Evolutionary conservation across 371 early-diverging fungal species (phyloP).

Genomic region (Mucor sp.): DNA sequence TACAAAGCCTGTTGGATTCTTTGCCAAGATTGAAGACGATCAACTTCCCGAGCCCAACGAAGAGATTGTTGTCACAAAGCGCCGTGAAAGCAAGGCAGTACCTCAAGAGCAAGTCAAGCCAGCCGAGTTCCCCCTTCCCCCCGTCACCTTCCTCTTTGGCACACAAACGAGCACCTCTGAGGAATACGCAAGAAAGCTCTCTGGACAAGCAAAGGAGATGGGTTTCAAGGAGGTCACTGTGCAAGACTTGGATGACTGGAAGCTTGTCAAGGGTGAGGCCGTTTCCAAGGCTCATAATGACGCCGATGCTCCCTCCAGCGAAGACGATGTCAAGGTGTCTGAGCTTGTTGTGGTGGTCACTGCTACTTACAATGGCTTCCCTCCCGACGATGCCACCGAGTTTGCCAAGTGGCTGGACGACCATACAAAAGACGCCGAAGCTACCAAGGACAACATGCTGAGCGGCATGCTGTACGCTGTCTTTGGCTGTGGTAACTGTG

Average conservation of each 20-base stretch:
- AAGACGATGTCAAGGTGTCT: constrained; percentile 3
- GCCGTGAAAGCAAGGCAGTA: constrained; percentile 1
- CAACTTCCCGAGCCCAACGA: constrained; percentile 14
- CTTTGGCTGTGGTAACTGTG: constrained; percentile 40
- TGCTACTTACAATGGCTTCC: constrained; percentile 38
- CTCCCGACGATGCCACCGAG: constrained; percentile 43
- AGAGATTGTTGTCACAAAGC: constrained; percentile 1
- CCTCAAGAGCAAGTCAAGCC: not conserved
- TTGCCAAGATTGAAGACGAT: constrained; percentile 16
- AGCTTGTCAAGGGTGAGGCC: constrained; percentile 11
- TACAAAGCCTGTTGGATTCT: constrained; percentile 13
- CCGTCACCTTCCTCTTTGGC: constrained; percentile 40
- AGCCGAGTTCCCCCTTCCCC: constrained; percentile 13
- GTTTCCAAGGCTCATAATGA: not conserved
- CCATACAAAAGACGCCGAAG: not conserved
- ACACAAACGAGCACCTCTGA: constrained; percentile 43
- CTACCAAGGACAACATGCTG: not conserved
- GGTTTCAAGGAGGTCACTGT: constrained; percentile 32
- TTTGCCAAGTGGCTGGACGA: constrained; percentile 30
- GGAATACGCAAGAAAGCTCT: constrained; percentile 41
- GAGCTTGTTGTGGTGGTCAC: constrained; percentile 36
- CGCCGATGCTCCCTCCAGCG: not conserved
- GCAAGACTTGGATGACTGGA: constrained; percentile 37
- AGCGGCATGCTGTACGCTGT: constrained; percentile 29
- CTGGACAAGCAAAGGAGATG: constrained; percentile 29